These are phyloP conservation scores for Venturia carpophila DNA, from an alignment of 2,329 filamentous ascomycete genomes.

Conservation along the genomic window DNA sequence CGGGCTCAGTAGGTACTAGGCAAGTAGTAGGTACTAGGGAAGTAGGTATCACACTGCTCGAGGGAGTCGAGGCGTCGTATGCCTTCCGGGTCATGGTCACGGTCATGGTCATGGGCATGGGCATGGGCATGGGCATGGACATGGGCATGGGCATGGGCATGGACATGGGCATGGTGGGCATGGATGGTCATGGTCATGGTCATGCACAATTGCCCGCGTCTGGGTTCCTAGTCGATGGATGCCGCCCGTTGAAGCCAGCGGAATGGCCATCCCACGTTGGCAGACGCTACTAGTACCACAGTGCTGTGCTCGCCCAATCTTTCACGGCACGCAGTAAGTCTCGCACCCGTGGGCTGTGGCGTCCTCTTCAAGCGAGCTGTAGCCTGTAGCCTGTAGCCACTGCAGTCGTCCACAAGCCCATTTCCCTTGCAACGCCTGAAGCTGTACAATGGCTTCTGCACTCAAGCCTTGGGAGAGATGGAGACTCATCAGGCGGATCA, in stretches of 20 bases:
- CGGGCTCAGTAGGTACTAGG: not conserved
- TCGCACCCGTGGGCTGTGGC: not conserved
- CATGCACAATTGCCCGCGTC: conserved; percentile 9
- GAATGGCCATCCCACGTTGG: conserved; percentile 4
- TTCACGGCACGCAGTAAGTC: no score
- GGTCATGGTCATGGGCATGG: not conserved
- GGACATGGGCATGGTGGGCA: no score
- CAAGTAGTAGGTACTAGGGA: no score
- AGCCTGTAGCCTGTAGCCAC: no score
- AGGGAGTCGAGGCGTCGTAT: no score
- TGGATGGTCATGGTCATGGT: no score
- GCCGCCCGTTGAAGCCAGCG: not conserved
- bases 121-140: conserved; percentile 2
- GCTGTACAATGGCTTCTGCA: not conserved
- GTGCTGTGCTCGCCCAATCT: not conserved
- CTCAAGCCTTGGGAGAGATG: not conserved
- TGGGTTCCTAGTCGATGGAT: not conserved
- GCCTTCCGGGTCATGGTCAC: not conserved
- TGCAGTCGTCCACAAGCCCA: no score
- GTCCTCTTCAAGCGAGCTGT: conserved; percentile 4
- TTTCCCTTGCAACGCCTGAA: not conserved
- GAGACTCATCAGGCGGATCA: not conserved
- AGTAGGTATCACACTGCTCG: conserved; percentile 7
- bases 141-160: no score
- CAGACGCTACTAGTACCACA: not conserved